Base-by-base conservation (phyloP, 495 filamentous ascomycete species). In the Haplographium delicatum region DNA sequence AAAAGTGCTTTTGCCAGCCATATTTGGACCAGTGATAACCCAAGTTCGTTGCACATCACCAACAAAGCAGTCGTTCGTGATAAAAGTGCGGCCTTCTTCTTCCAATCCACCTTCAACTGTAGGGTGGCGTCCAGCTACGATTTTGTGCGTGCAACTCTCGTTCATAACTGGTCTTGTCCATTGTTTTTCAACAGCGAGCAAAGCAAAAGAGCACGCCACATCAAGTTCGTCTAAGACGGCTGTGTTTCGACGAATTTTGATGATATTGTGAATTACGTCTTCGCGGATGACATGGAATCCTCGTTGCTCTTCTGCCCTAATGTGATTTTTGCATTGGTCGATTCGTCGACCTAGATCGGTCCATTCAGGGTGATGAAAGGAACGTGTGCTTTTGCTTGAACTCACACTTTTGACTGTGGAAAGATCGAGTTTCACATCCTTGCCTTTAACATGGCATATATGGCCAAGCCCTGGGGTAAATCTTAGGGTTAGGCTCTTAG, bases 1-100 rank as follows among this genome's bases (percentile, higher is more conserved):
- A 61, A 94, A 98, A 0, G 93, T 98, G 62, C 83, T 89, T 68
- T 98, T 98, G 24, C 93, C 93, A 5, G 84, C 94, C 93, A 98
- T 98, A 70, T 98, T 98, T n/a, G 94, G 93, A 0, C 93, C 93
- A 1, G 91, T 96, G 54, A 98, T 86, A 22, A 98, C 77, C 85
- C 88, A 91, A 34, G 90, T 75, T 3, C 78, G 72, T 56, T 91
- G 85, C 31, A 71, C 59, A 20, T 72, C 74, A 16, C 84, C 85
- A 13, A 96, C 67, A 35, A 86, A 74, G 71, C 89, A 94, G 66
- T 96, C 88, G 49, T 98, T 98, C 44, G 81, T 76, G 24, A 86
- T 83, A 59, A 98, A 98, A 2, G 71, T 80, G 25, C 88, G 79
- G 2, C 93, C 93, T 62, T 89, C 81, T 45, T 86, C 82, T 50